Conservation (phyloP, 495 filamentous ascomycete species). For the Neurospora africana region DNA sequence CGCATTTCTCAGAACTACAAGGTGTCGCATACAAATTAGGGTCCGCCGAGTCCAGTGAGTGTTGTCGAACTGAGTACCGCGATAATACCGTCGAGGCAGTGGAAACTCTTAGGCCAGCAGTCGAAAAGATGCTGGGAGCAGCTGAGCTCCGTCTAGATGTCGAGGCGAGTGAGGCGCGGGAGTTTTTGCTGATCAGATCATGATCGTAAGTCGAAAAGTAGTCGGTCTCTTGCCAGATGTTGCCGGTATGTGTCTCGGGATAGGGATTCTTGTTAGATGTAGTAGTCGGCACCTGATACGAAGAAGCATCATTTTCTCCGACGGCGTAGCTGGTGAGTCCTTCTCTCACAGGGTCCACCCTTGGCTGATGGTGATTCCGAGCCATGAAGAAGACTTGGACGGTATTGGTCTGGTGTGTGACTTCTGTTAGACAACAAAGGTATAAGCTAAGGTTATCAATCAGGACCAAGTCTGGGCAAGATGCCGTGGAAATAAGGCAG, state of each 20-base stretch:
- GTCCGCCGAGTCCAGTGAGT: constrained; percentile 11
- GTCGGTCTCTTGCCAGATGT: not conserved
- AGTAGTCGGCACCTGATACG: not conserved
- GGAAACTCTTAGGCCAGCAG: not conserved
- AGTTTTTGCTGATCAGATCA: constrained; percentile 1
- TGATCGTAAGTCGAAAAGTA: not conserved
- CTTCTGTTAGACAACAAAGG: not conserved
- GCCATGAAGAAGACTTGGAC: not conserved
- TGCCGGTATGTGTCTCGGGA: not conserved
- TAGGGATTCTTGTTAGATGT: not conserved
- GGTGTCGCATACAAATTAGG: constrained; percentile 9
- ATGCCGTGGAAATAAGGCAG: not conserved
- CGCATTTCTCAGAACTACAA: constrained; percentile 2
- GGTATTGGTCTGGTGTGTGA: not conserved
- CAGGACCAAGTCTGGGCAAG: not conserved
- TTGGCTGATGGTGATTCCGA: not conserved
- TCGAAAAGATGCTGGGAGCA: constrained; percentile 17
- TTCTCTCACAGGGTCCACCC: not conserved
- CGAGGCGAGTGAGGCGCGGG: constrained; percentile 9
- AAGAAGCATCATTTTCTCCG: not conserved
- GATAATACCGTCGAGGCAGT: constrained; percentile 7
- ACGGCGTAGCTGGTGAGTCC: not conserved
- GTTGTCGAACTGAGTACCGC: constrained; percentile 10
- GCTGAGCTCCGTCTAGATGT: constrained; percentile 11
- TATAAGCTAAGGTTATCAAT: not conserved